A percentile compares a stretch with the other conserved stretches of the same genome.
These are phyloP conservation scores for Chlorella sp. DNA, from an alignment of 139 green algal genomes.

Conservation along the genomic window DNA sequence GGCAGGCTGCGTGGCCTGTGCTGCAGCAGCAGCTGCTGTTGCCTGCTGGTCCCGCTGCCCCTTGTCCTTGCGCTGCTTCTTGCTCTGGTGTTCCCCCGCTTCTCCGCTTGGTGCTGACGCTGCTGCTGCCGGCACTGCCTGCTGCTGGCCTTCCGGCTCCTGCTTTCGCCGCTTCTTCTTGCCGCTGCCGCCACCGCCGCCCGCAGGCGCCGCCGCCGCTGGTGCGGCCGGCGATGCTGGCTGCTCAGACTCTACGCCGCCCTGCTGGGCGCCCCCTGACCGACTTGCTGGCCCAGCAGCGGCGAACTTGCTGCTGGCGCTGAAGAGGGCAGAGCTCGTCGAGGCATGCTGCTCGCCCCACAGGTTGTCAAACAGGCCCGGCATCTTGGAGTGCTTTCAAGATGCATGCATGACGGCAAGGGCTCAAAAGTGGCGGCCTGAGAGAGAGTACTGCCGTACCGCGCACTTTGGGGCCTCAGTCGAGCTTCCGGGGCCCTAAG, in stretches of 20 bases:
- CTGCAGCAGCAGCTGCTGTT: neutral
- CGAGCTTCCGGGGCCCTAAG: too few species aligned
- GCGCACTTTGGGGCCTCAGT: too few species aligned
- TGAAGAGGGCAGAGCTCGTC: neutral
- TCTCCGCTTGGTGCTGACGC: neutral
- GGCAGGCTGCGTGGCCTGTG: neutral
- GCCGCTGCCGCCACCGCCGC: neutral
- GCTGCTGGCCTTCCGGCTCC: neutral
- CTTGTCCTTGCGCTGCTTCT: neutral
- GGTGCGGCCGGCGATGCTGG: neutral
- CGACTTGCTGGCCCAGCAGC: neutral
- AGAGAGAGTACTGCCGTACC: too few species aligned
- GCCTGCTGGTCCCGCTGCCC: neutral
- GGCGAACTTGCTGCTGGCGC: slow-evolving; percentile 7
- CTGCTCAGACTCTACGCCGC: neutral
- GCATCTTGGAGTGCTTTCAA: neutral
- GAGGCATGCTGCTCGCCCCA: too few species aligned
- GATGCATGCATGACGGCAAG: neutral
- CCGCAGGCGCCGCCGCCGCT: neutral
- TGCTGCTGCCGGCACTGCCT: neutral
- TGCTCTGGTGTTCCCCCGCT: neutral
- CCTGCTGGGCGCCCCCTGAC: too few species aligned
- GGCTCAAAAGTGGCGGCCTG: too few species aligned
- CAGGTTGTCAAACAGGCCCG: neutral
- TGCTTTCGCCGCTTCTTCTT: neutral